A percentile compares a stretch with the other conserved stretches of the same genome.
Evolutionary conservation across 768 basidiomycete species (phyloP).

Genomic region (Mycena albidolilacea): DNA sequence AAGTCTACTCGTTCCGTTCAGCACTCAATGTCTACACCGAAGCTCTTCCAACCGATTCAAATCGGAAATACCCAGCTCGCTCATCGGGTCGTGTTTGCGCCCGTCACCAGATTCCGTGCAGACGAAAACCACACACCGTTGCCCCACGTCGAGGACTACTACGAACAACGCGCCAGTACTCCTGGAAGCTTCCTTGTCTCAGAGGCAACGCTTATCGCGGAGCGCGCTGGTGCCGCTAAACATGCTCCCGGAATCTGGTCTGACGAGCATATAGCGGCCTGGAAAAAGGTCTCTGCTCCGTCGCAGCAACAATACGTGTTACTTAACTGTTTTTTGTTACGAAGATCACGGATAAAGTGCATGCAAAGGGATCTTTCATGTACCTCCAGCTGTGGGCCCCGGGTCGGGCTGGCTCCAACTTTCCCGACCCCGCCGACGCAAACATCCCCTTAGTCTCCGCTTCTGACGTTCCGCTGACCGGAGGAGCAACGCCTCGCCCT

Average conservation of each 20-base stretch:
- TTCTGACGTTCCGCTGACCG: constrained; percentile 40
- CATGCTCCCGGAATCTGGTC: constrained; percentile 60
- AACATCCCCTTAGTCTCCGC: constrained; percentile 49
- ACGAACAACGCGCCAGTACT: constrained; percentile 44
- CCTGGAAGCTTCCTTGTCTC: constrained; percentile 55
- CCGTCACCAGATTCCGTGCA: constrained; percentile 60
- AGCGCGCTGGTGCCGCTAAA: constrained; percentile 48
- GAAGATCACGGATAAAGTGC: constrained; percentile 38
- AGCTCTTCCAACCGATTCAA: constrained; percentile 48
- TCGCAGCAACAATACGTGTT: neutral
- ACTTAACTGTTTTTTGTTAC: neutral
- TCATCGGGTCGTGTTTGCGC: constrained; percentile 65
- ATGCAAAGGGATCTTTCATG: constrained; percentile 50
- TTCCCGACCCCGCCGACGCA: constrained; percentile 41
- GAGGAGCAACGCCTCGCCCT: constrained; percentile 41
- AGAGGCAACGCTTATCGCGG: constrained; percentile 55
- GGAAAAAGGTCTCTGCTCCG: constrained; percentile 55
- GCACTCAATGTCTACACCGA: neutral
- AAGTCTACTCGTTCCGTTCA: no score
- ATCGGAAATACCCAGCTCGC: constrained; percentile 45
- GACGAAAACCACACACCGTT: constrained; percentile 49
- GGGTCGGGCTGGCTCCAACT: constrained; percentile 50
- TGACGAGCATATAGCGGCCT: constrained; percentile 59
- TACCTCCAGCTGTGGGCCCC: constrained; percentile 68
- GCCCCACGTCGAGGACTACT: constrained; percentile 47